Evolutionary conservation across 192 early-diverging fungal genomes (phyloP).

Genomic region (Coemansia sp.): DNA sequence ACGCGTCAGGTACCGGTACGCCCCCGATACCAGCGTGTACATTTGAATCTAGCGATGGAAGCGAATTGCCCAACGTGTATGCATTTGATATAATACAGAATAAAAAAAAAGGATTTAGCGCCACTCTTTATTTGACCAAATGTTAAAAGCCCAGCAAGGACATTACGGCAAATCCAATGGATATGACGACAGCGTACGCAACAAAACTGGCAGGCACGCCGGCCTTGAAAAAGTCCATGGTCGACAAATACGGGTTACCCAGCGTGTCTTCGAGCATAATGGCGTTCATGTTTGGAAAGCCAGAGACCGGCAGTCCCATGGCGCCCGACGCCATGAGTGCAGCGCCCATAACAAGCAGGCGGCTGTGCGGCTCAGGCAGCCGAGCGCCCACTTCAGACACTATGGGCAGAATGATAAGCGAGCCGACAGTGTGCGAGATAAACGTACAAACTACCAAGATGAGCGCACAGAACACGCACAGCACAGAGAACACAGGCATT

Average conservation of each 20-base stretch:
- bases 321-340: conserved; percentile 86
- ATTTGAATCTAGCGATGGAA: conserved; percentile 48
- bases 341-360: conserved; percentile 78
- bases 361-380: conserved; percentile 74
- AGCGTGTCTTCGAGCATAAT: conserved; percentile 87
- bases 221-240: conserved; percentile 79
- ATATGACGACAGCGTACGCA: conserved; percentile 68
- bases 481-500: conserved; percentile 68
- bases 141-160: conserved; percentile 57
- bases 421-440: conserved; percentile 93
- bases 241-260: conserved; percentile 79
- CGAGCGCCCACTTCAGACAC: conserved; percentile 82
- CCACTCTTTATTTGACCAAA: too few species aligned
- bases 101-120: too few species aligned
- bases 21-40: conserved; percentile 89
- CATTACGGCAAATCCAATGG: conserved; percentile 79
- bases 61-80: too few species aligned
- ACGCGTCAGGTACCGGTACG: conserved; percentile 84
- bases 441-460: conserved; percentile 87
- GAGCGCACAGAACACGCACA: conserved; percentile 74
- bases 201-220: conserved; percentile 76
- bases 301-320: conserved; percentile 90
- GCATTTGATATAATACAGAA: too few species aligned
- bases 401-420: conserved; percentile 94
- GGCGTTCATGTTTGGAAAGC: conserved; percentile 98